Evolutionary conservation across 257 asterid species (phyloP).

Genomic region (Linaria vulgaris): DNA sequence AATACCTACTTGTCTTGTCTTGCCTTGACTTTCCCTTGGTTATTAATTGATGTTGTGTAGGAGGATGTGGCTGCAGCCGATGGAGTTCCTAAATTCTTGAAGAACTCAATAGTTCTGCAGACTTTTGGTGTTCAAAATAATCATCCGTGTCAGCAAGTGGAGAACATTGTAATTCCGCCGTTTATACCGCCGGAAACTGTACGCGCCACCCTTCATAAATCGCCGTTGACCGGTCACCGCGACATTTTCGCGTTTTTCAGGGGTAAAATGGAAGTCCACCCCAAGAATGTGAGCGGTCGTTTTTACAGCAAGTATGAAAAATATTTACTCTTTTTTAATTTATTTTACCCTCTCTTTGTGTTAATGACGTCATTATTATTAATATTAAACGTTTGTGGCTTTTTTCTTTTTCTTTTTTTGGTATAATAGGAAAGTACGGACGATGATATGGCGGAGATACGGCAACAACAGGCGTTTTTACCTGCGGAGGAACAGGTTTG

Average conservation of each 20-base stretch:
- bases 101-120: slow-evolving; percentile 62
- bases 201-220: slow-evolving; percentile 43
- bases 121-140: slow-evolving; percentile 78
- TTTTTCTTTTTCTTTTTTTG: neutral
- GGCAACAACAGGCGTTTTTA: slow-evolving; percentile 63
- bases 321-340: too few relatives aligned
- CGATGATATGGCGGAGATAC: slow-evolving; percentile 58
- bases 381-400: too few relatives aligned
- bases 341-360: too few relatives aligned
- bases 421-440: slow-evolving; percentile 57
- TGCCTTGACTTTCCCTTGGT: too few relatives aligned
- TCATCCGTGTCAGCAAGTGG: slow-evolving; percentile 89
- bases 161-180: slow-evolving; percentile 79
- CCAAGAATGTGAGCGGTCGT: slow-evolving; percentile 89
- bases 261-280: slow-evolving; percentile 92
- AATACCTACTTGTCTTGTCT: too few relatives aligned
- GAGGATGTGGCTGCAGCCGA: slow-evolving; percentile 79
- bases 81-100: slow-evolving; percentile 73
- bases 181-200: slow-evolving; percentile 67
- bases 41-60: slow-evolving; percentile 30
- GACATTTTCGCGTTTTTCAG: slow-evolving; percentile 75
- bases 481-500: slow-evolving; percentile 55
- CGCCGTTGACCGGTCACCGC: slow-evolving; percentile 47
- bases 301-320: slow-evolving; percentile 71
- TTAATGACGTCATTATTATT: too few relatives aligned